phyloP scores from a whole-genome alignment of 192 early-diverging fungal species.

The Backusella macrospora region DNA sequence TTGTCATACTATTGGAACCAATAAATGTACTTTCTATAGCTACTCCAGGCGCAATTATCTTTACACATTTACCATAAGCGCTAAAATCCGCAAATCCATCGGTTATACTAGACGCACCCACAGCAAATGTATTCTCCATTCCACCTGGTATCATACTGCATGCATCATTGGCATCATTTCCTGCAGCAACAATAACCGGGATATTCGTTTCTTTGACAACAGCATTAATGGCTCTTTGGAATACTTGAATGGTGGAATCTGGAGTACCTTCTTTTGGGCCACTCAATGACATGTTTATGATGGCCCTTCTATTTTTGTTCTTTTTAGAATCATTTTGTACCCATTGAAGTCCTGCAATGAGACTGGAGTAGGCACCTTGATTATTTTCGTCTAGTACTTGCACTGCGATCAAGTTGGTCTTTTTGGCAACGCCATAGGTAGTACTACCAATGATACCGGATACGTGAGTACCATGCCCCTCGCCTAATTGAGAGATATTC shows the following conservation, averaged over 20 bases:
- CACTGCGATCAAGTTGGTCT: constrained; percentile 63
- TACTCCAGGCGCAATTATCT: constrained; percentile 86
- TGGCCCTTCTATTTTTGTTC: constrained; percentile 38
- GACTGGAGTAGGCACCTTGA: constrained; percentile 48
- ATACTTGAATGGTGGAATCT: constrained; percentile 47
- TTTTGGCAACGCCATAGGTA: constrained; percentile 74
- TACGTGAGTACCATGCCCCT: constrained; percentile 66
- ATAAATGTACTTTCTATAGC: constrained; percentile 84
- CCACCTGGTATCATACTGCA: constrained; percentile 64
- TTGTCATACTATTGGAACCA: constrained; percentile 75
- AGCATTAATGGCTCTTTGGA: constrained; percentile 60
- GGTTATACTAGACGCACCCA: constrained; percentile 78
- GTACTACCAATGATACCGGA: constrained; percentile 67
- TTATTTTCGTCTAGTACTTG: constrained; percentile 66
- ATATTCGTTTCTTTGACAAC: constrained; percentile 59
- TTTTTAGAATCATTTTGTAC: constrained; percentile 26
- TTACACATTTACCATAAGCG: constrained; percentile 89
- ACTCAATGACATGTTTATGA: constrained; percentile 80
- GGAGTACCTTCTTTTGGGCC: constrained; percentile 4
- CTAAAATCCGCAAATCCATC: constrained; percentile 83
- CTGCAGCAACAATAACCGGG: constrained; percentile 79
- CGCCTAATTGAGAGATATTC: constrained; percentile 18
- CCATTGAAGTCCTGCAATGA: constrained; percentile 49
- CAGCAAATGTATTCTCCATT: constrained; percentile 69
- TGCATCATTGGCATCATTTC: constrained; percentile 71